Conservation (phyloP, 2,329 filamentous ascomycete genomes). For the Massarina eburnea region DNA sequence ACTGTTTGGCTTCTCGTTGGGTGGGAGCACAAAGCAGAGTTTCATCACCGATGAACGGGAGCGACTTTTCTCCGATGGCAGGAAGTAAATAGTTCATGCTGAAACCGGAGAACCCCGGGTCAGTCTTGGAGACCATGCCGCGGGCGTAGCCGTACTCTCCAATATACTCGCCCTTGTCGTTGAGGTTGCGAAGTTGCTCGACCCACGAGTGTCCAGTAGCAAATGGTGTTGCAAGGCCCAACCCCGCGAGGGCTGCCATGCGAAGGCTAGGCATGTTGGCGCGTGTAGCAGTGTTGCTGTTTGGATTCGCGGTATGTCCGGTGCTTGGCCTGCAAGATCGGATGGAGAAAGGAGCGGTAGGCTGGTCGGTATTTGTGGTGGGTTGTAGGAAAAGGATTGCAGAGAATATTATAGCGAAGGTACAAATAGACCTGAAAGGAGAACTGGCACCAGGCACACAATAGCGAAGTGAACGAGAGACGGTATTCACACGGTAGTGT, state of each 20-base stretch:
- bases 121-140: conserved; percentile 63
- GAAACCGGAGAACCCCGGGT: conserved; percentile 63
- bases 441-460: conserved; percentile 18
- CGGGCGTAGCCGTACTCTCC: conserved; percentile 74
- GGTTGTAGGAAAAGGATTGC: background rate
- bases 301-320: background rate
- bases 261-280: conserved; percentile 21
- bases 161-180: conserved; percentile 71
- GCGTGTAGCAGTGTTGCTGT: background rate
- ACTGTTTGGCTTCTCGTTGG: conserved; percentile 61
- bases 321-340: background rate
- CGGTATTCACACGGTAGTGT: conserved; percentile 25
- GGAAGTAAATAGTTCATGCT: conserved; percentile 60
- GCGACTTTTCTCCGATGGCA: conserved; percentile 43
- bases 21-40: conserved; percentile 65
- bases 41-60: conserved; percentile 50
- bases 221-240: conserved; percentile 21
- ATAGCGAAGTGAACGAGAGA: conserved; percentile 16
- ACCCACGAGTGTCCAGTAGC: conserved; percentile 72
- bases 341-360: background rate
- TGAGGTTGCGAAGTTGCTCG: conserved; percentile 72
- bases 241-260: conserved; percentile 15
- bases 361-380: conserved; percentile 11
- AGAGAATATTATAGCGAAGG: conserved; percentile 4
- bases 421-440: conserved; percentile 12